These are phyloP conservation scores for Leptomonas pyrrhocoris DNA, from an alignment of 208 protist species.

Conservation along the genomic window DNA sequence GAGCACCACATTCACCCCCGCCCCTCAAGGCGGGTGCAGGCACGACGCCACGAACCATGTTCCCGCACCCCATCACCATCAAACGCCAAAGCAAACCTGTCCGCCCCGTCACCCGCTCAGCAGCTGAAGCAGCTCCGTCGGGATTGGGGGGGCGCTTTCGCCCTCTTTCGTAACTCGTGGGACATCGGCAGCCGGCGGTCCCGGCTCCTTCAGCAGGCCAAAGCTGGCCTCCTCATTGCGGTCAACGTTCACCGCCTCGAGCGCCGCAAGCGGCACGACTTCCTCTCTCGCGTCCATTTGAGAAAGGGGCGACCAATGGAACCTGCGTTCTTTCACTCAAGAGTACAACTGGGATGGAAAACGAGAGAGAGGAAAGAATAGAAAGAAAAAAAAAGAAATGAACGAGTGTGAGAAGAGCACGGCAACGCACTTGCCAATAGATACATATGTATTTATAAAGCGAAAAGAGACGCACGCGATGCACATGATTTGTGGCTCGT, in stretches of 20 bases:
- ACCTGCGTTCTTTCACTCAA: no score
- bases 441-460: no score
- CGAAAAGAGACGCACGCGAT: constrained; percentile 2
- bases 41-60: background rate
- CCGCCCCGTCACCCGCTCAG: constrained; percentile 43
- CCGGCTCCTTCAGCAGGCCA: constrained; percentile 81
- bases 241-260: constrained; percentile 62
- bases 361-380: background rate
- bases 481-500: no score
- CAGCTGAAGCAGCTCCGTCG: constrained; percentile 78
- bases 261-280: constrained; percentile 65
- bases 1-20: no score
- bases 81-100: background rate
- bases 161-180: constrained; percentile 74
- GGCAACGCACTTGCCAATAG: no score
- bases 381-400: constrained; percentile 2
- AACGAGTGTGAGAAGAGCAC: background rate
- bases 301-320: background rate
- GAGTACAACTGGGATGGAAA: background rate
- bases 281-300: constrained; percentile 35
- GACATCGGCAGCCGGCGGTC: constrained; percentile 50
- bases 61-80: background rate
- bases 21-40: background rate
- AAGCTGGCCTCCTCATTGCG: constrained; percentile 63
- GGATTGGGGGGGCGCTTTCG: constrained; percentile 64